Percentiles rank a stretch among this genome's conserved stretches.
Conservation (phyloP, 2,329 filamentous ascomycete species). For the Fusarium azukiicola region DNA sequence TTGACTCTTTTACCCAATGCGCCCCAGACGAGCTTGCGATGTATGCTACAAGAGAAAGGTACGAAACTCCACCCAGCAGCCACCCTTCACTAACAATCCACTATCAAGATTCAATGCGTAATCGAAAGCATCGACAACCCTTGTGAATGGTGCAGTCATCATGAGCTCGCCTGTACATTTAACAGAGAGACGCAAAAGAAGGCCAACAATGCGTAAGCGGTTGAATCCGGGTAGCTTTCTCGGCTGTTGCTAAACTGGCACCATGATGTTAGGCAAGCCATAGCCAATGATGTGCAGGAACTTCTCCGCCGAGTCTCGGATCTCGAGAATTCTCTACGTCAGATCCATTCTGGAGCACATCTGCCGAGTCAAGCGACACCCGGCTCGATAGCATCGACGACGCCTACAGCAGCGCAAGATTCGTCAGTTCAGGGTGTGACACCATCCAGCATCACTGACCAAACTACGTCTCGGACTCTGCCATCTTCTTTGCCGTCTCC, state of each 20-base stretch:
- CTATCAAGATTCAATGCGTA: conserved; percentile 41
- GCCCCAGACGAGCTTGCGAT: conserved; percentile 29
- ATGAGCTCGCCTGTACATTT: conserved; percentile 43
- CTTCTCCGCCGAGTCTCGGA: neutral
- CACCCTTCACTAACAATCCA: neutral
- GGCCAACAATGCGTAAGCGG: neutral
- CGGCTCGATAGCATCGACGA: neutral
- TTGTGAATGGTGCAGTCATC: conserved; percentile 43
- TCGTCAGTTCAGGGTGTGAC: too few relatives aligned
- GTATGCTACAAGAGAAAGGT: conserved; percentile 32
- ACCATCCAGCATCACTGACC: neutral
- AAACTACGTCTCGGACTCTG: neutral
- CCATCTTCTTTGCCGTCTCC: neutral
- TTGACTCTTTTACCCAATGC: neutral
- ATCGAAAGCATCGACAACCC: conserved; percentile 10
- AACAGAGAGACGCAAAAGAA: conserved; percentile 26
- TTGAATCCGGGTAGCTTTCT: neutral
- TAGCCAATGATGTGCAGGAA: neutral
- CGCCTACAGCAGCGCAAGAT: neutral
- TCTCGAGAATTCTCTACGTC: neutral
- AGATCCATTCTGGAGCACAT: neutral
- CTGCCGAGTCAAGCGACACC: neutral
- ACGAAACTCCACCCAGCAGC: neutral
- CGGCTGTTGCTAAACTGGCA: neutral
- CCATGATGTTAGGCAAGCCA: neutral